phyloP scores from a whole-genome alignment of 371 early-diverging fungal species.

The Entomophthora muscae region DNA sequence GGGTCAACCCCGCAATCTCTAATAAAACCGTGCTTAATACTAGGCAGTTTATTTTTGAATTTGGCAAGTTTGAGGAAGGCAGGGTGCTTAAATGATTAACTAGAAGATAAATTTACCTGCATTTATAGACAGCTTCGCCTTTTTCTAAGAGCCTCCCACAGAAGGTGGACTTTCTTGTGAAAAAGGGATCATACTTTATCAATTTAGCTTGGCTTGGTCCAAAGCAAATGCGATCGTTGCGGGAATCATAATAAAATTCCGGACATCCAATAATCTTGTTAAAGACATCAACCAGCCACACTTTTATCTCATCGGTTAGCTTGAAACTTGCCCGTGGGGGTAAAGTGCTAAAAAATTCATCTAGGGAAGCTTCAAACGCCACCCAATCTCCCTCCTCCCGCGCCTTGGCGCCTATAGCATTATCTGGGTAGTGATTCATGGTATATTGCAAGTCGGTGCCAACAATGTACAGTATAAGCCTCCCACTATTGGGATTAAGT shows the following conservation, averaged over 20 bases:
- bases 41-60: no score
- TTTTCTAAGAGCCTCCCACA: conserved; percentile 7
- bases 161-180: not conserved
- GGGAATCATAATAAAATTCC: not conserved
- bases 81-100: no score
- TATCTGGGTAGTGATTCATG: not conserved
- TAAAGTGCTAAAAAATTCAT: not conserved
- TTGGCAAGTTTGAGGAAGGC: no score
- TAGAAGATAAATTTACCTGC: conserved; percentile 10
- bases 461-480: no score
- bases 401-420: not conserved
- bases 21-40: no score
- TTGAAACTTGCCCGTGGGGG: not conserved
- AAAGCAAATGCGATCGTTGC: not conserved
- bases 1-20: conserved; percentile 86
- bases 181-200: not conserved
- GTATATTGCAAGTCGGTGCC: no score
- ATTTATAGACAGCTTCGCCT: conserved; percentile 5
- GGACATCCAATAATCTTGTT: not conserved
- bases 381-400: not conserved
- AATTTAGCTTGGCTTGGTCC: not conserved
- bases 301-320: not conserved
- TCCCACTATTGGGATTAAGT: no score
- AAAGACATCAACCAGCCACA: not conserved
- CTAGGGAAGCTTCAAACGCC: not conserved